Percentiles rank a stretch among this genome's conserved stretches.
phyloP scores from a whole-genome alignment of 108 stramenopile species.

The Conticribra weissflogii region DNA sequence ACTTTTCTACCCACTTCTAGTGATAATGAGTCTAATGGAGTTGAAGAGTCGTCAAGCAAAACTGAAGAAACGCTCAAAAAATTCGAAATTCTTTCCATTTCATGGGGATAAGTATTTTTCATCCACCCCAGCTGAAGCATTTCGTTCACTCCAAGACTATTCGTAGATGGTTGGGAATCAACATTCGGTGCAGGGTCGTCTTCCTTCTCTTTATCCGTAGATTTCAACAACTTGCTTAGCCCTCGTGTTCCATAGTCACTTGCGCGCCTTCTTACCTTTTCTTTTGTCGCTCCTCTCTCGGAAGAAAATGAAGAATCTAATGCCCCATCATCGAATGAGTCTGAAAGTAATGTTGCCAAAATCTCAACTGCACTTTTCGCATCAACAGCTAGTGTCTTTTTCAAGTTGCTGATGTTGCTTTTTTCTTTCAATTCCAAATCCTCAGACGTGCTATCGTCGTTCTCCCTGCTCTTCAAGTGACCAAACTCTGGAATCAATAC shows the following conservation, averaged over 20 bases:
- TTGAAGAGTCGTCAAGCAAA: too few relatives aligned
- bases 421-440: too few relatives aligned
- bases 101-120: slow-evolving; percentile 1
- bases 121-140: slow-evolving; percentile 8
- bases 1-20: not conserved
- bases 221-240: not conserved
- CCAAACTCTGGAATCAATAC: slow-evolving; percentile 54
- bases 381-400: slow-evolving; percentile 24
- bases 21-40: too few relatives aligned
- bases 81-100: slow-evolving; percentile 5
- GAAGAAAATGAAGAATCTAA: not conserved
- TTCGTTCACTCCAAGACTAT: slow-evolving; percentile 21
- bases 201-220: not conserved
- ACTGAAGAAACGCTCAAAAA: slow-evolving; percentile 8
- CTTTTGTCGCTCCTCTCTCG: not conserved
- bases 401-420: too few relatives aligned
- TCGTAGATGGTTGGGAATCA: slow-evolving; percentile 1
- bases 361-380: slow-evolving; percentile 23
- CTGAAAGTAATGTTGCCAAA: slow-evolving; percentile 23
- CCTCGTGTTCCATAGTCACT: slow-evolving; percentile 15
- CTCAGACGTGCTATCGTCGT: too few relatives aligned
- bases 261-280: not conserved
- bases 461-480: too few relatives aligned
- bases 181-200: slow-evolving; percentile 1
- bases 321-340: not conserved